Evolutionary conservation across 768 basidiomycete species (phyloP).

Genomic region (Suillus discolor): DNA sequence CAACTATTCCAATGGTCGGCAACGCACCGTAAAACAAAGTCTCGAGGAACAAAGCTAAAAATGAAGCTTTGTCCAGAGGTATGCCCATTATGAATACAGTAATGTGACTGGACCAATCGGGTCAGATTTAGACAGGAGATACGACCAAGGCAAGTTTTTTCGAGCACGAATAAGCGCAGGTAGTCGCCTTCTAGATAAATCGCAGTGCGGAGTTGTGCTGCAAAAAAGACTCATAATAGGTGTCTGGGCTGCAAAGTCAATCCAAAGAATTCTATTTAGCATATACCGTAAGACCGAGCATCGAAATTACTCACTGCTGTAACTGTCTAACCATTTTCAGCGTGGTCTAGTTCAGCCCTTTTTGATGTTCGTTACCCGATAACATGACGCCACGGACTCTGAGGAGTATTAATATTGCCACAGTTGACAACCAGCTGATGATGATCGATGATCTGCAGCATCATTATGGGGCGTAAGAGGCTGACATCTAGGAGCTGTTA

Average conservation of each 20-base stretch:
- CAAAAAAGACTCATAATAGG: background rate
- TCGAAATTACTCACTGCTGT: background rate
- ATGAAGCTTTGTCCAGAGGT: constrained; percentile 1
- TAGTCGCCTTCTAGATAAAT: background rate
- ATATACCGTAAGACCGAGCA: background rate
- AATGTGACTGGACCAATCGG: background rate
- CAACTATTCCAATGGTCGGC: background rate
- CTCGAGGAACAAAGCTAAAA: background rate
- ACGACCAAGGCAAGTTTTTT: background rate
- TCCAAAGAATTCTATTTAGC: background rate
- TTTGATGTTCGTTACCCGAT: background rate
- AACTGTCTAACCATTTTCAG: background rate
- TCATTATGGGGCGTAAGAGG: no score
- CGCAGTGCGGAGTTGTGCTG: background rate
- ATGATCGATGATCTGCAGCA: no score
- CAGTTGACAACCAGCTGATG: no score
- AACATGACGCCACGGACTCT: background rate
- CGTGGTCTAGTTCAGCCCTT: background rate
- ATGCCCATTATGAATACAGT: background rate
- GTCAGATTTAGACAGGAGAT: background rate
- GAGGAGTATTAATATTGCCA: background rate
- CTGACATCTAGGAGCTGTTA: no score
- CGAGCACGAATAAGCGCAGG: background rate
- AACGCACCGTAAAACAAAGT: background rate
- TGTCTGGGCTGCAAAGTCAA: background rate